These are phyloP conservation scores for Penicilliopsis zonata DNA, from an alignment of 495 filamentous ascomycete genomes.

Conservation along the genomic window DNA sequence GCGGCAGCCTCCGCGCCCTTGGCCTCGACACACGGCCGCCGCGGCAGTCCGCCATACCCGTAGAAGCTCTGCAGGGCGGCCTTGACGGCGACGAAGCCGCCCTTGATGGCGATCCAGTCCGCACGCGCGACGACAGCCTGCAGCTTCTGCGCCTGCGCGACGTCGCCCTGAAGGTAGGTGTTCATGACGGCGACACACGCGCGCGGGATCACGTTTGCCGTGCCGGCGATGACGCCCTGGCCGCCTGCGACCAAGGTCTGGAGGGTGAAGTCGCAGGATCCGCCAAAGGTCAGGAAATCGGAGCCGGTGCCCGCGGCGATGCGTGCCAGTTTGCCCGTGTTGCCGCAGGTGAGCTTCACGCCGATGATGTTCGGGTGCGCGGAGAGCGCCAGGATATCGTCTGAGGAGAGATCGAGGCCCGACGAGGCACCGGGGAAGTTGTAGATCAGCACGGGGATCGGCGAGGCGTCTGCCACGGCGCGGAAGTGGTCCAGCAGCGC, in stretches of 20 bases:
- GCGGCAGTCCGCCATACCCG: slow-evolving; percentile 67
- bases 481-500: slow-evolving; percentile 62
- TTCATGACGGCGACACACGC: slow-evolving; percentile 61
- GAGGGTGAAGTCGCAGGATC: slow-evolving; percentile 82
- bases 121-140: slow-evolving; percentile 72
- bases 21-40: slow-evolving; percentile 66
- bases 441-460: slow-evolving; percentile 84
- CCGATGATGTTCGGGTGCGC: slow-evolving; percentile 80
- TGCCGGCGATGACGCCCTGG: slow-evolving; percentile 72
- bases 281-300: slow-evolving; percentile 69
- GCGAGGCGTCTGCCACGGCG: slow-evolving; percentile 66
- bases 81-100: slow-evolving; percentile 81
- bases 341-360: slow-evolving; percentile 86
- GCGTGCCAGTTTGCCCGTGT: slow-evolving; percentile 82
- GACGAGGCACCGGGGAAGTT: slow-evolving; percentile 79
- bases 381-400: slow-evolving; percentile 61
- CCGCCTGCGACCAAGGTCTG: slow-evolving; percentile 78
- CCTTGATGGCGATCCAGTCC: slow-evolving; percentile 81
- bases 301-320: slow-evolving; percentile 54
- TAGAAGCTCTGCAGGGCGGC: slow-evolving; percentile 57
- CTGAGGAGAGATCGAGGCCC: slow-evolving; percentile 74
- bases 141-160: slow-evolving; percentile 59
- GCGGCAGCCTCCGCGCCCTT: slow-evolving; percentile 43
- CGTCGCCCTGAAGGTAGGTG: slow-evolving; percentile 58
- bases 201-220: slow-evolving; percentile 73